Evolutionary conservation across 2,329 filamentous ascomycete species (phyloP).

Genomic region (Exophiala lecanii-corni): DNA sequence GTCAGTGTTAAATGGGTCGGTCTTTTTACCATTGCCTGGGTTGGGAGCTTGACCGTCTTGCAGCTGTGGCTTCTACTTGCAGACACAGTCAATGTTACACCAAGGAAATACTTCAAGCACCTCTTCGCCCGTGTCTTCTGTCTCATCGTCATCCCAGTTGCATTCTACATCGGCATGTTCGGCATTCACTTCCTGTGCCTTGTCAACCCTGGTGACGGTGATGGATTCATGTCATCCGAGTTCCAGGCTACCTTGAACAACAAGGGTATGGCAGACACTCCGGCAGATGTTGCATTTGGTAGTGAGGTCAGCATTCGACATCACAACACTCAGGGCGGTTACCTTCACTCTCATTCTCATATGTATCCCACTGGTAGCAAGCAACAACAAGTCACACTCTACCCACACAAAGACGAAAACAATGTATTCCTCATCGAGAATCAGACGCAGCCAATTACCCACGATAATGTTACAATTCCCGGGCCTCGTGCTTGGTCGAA

Average conservation of each 20-base stretch:
- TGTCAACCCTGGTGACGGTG: conserved; percentile 90
- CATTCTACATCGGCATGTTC: conserved; percentile 96
- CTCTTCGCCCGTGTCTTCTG: conserved; percentile 87
- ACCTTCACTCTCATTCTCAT: conserved; percentile 90
- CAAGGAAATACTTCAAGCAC: conserved; percentile 88
- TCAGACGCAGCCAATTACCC: conserved; percentile 77
- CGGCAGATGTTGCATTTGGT: conserved; percentile 85
- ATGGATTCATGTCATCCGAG: conserved; percentile 99
- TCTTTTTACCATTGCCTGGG: conserved; percentile 97
- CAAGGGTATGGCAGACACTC: conserved; percentile 92
- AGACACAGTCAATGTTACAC: conserved; percentile 78
- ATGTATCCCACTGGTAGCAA: conserved; percentile 98
- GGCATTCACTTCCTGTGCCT: conserved; percentile 93
- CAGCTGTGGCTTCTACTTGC: conserved; percentile 95
- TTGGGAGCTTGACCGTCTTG: conserved; percentile 80
- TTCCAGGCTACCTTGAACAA: conserved; percentile 97
- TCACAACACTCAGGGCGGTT: conserved; percentile 95
- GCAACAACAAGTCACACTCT: conserved; percentile 97
- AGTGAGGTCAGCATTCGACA: conserved; percentile 83
- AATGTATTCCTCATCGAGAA: conserved; percentile 94
- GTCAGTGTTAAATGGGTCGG: conserved; percentile 98
- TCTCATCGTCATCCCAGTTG: conserved; percentile 79
- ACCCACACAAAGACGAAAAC: conserved; percentile 98
- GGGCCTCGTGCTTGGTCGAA: conserved; percentile 82
- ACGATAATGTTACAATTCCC: conserved; percentile 69